Base-by-base conservation (phyloP, 2,329 filamentous ascomycete species). In the Venturia nashicola region DNA sequence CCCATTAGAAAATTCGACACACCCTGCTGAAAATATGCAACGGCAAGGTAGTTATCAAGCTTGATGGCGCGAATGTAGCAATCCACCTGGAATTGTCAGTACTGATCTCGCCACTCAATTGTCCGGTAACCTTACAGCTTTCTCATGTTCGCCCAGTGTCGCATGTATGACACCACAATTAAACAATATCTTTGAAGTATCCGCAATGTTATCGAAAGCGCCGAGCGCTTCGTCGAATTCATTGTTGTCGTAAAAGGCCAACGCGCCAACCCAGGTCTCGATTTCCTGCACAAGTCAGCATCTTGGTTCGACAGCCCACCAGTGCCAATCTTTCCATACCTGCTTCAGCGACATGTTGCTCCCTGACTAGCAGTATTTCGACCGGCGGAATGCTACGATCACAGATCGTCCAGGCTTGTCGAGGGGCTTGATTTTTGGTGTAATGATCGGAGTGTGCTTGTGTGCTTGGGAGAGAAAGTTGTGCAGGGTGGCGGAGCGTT, bases 161-260 rank as follows among this genome's bases (percentile, higher is more conserved):
- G 94, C 94, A 79, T 97, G 90, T 70, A 99, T 97, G 46, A 99
- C 93, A 69, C 94, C 94, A 76, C 93, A 95, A 73, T 99, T 99
- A 81, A 99, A 99, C 66, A 96, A 81, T 67, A 99, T 99, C 80
- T 96, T 97, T 70, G 94, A 97, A 0, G 94, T 99, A 74, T 97
- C 94, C 66, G 89, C 83, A 71, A 99, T 96, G 69, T 82, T 84
- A 67, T 90, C 89, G 73, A 99, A 97, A 66, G 89, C 85, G 70
- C 82, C 84, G 67, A 97, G 78, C 36, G 94, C 86, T 68, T 93
- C 89, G 72, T 97, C 93, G 77, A 96, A 97, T 72, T 99, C 91
- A 78, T 96, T 96, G 78, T 93, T 94, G 78, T 99, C 94, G 79
- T 99, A 99, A 73, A 88, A 87, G 70, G 81, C 86, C 64, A 99